phyloP scores from a whole-genome alignment of 306 rosid genomes.

The Sechiopsis laciniata region DNA sequence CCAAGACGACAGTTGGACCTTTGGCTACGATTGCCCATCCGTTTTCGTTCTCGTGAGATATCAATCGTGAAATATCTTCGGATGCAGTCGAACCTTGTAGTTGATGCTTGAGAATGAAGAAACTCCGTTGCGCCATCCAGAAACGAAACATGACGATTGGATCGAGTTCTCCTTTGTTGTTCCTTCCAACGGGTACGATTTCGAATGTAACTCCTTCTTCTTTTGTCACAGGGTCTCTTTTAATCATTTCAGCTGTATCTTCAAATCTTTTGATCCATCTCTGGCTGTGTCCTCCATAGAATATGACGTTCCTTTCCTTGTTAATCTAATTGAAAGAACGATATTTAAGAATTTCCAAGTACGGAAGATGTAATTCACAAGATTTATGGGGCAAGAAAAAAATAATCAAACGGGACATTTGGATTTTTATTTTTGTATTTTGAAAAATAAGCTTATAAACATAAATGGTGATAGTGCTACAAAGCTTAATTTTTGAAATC shows the following conservation, averaged over 20 bases:
- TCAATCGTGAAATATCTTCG: constrained; percentile 15
- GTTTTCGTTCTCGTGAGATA: constrained; percentile 45
- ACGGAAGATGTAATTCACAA: not conserved
- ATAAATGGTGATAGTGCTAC: too few relatives aligned
- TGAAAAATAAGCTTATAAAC: too few relatives aligned
- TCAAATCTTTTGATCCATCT: constrained; percentile 1
- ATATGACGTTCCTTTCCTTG: constrained; percentile 12
- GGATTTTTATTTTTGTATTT: too few relatives aligned
- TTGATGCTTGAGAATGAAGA: constrained; percentile 14
- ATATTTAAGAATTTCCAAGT: too few relatives aligned
- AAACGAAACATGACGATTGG: constrained; percentile 7
- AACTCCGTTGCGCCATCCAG: constrained; percentile 16
- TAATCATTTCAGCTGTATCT: constrained; percentile 5
- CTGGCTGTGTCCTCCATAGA: constrained; percentile 12
- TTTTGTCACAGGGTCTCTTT: not conserved
- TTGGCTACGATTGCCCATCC: constrained; percentile 46
- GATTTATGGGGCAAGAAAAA: too few relatives aligned
- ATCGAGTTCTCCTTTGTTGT: not conserved
- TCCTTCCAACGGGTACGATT: not conserved
- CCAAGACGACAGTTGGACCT: not conserved
- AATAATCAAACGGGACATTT: too few relatives aligned
- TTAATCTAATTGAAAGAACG: not conserved
- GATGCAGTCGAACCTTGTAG: not conserved
- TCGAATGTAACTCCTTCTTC: constrained; percentile 8
- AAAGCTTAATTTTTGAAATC: too few relatives aligned